phyloP scores from a whole-genome alignment of 75 land plant species.

The Gnetum montanum region DNA sequence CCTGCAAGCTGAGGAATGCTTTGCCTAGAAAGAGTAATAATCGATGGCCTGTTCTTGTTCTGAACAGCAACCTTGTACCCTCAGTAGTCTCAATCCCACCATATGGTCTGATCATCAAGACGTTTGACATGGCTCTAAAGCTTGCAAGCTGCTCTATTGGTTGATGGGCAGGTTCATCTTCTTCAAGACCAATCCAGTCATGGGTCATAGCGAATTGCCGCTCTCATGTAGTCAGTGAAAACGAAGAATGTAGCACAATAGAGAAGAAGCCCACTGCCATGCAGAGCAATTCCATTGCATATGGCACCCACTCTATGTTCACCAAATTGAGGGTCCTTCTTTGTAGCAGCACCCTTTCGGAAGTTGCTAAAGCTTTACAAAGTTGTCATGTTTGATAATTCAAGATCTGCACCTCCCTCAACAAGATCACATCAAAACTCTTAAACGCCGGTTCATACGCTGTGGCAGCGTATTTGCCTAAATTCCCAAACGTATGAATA shows the following conservation, averaged over 20 bases:
- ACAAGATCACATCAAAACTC: too few relatives aligned
- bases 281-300: conserved; percentile 65
- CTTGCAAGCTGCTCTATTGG: conserved; percentile 81
- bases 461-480: too few relatives aligned
- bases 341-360: conserved; percentile 64
- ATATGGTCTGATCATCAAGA: conserved; percentile 68
- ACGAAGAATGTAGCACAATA: conserved; percentile 86
- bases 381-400: conserved; percentile 80
- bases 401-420: conserved; percentile 91
- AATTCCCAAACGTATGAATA: too few relatives aligned
- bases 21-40: conserved; percentile 76
- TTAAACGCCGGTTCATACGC: too few relatives aligned
- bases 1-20: conserved; percentile 66
- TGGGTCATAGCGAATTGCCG: conserved; percentile 88
- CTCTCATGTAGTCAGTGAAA: conserved; percentile 85
- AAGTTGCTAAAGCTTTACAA: conserved; percentile 69
- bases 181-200: conserved; percentile 85
- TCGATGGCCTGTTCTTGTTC: conserved; percentile 50
- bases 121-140: conserved; percentile 78
- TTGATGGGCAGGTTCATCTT: conserved; percentile 90
- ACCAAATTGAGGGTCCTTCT: conserved; percentile 63
- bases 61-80: conserved; percentile 61
- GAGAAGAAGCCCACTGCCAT: conserved; percentile 62
- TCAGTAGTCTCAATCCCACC: conserved; percentile 88
- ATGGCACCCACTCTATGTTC: conserved; percentile 88